Evolutionary conservation across 768 basidiomycete genomes (phyloP).

Genomic region (Pleurotus tuoliensis): DNA sequence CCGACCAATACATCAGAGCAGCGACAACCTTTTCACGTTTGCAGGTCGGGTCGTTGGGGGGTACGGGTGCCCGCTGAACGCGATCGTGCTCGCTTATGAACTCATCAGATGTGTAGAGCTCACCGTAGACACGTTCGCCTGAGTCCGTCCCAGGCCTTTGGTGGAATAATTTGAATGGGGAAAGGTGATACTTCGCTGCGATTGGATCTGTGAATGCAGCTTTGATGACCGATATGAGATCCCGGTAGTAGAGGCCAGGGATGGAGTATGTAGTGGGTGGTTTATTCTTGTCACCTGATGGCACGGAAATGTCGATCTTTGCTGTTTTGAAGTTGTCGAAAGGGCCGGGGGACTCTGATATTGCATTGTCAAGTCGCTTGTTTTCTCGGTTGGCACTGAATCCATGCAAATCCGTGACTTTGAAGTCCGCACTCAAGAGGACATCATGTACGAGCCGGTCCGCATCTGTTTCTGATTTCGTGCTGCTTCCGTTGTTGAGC

Average conservation of each 20-base stretch:
- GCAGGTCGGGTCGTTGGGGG: conserved; percentile 9
- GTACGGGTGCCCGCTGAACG: conserved; percentile 8
- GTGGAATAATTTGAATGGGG: conserved; percentile 20
- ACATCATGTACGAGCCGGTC: conserved; percentile 22
- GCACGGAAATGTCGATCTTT: conserved; percentile 23
- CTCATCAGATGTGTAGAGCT: conserved; percentile 16
- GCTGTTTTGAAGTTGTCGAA: conserved; percentile 11
- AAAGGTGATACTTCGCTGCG: conserved; percentile 17
- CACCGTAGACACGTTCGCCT: conserved; percentile 6
- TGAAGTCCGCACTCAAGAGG: conserved; percentile 18
- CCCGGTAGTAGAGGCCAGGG: conserved; percentile 21
- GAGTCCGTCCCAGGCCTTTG: neutral
- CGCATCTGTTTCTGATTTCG: conserved; percentile 22
- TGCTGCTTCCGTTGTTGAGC: conserved; percentile 20
- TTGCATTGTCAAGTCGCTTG: conserved; percentile 13
- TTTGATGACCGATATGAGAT: conserved; percentile 20
- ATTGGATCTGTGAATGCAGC: conserved; percentile 15
- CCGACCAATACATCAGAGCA: conserved; percentile 25
- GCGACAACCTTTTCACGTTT: conserved; percentile 22
- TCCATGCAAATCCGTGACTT: conserved; percentile 5
- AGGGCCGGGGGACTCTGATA: conserved; percentile 9
- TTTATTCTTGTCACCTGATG: conserved; percentile 13
- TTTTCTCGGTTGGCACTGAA: conserved; percentile 18
- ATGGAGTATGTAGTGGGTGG: conserved; percentile 19
- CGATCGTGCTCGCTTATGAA: conserved; percentile 14